Base-by-base conservation (phyloP, 441 rosid genomes). In the Syzygium syzygioides region DNA sequence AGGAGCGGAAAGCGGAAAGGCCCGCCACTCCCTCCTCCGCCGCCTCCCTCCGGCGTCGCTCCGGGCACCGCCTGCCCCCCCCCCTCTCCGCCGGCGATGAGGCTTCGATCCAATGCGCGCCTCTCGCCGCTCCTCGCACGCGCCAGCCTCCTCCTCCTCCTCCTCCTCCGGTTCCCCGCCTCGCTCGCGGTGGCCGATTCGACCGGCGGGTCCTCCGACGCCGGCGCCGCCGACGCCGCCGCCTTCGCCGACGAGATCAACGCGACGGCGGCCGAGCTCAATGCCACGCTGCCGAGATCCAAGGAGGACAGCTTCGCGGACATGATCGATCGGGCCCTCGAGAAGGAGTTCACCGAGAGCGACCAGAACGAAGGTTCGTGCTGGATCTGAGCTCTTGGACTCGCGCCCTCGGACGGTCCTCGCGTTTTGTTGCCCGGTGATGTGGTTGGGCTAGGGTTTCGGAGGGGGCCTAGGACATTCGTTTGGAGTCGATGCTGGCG, bases 261-360 rank as follows among this genome's bases (percentile, higher is more conserved):
- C 92, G 96, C 92, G 87, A 94, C 96, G 54, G 86, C 71, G 54
- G 80, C 89, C 86, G 95, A 92, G 86, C 89, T 88, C 89, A 95
- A 94, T 91, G 91, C 89, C 25, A 92, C 98, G 88, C 89, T 34
- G 76, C 55, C 92, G 89, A 95, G 96, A 94, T 94, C 96, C 88
- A 95, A 90, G 87, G 96, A 96, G 89, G 98, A 94, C 60, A 96
- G 97, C 91, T 96, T 97, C 89, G 99, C 97, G 14, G 96, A 94
- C 91, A 96, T 97, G 92, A 95, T 97, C 87, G 98, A 96, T 95
- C 96, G 99, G 30, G 99, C 99, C 53, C 94, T 97, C 60, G 98
- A 95, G 95, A 95, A 96, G 91, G 99, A 97, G 95, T 97, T 96
- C 91, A 93, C 95, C n/a, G 99, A 97, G 89, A 95, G 93, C 85